Base-by-base conservation (phyloP, 140 eudicot species). In the Flaveria floridana region DNA sequence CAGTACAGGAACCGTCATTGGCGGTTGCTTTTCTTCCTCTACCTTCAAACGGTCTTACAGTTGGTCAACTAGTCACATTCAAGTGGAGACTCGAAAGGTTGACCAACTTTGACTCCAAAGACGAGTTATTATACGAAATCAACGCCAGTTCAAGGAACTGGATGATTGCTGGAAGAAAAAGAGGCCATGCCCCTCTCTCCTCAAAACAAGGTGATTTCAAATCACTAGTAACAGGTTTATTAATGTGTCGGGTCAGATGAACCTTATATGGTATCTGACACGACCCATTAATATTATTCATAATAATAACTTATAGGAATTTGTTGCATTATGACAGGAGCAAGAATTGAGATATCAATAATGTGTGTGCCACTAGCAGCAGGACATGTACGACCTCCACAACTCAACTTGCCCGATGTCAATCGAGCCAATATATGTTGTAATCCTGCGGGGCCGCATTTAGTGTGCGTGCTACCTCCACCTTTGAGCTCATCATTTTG, bases 101-200 rank as follows among this genome's bases (percentile, higher is more conserved):
- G 73, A 91, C 91, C 79, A 44, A 20, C 28, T 19, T 56, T 57
- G 63, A 41, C 71, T 19, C 23, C 7, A 19, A 80, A 2, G 72
- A 67, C 13, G 84, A 80, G 8, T 55, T 95, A 48, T 75, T 95
- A 57, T 95, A 95, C 61, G 99, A 95, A 87, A 89, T 91, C 18
- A 84, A 84, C 72, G 99, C 95, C 7, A 95, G 84, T 81, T 48
- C 89, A 4, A 90, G 83, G 59, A 87, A 95, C 79, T 95, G 99
- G 99, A 95, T 95, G 99, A 85, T 95, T 79, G 99, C 97, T 50
- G 99, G 99, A 19, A 87, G 99, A 84, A 95, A 95, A 82, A 82
- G 96, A 41, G 99, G 97, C 55, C 90, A 88, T 76, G 90, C 82
- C 28, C 79, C 90, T 51, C 95, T 95, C 76, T 87, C 97, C 76